Evolutionary conservation across 2,329 filamentous ascomycete species (phyloP), one percentile per base, ranked within the genome.

Genomic region (Aureobasidium sp.): DNA sequence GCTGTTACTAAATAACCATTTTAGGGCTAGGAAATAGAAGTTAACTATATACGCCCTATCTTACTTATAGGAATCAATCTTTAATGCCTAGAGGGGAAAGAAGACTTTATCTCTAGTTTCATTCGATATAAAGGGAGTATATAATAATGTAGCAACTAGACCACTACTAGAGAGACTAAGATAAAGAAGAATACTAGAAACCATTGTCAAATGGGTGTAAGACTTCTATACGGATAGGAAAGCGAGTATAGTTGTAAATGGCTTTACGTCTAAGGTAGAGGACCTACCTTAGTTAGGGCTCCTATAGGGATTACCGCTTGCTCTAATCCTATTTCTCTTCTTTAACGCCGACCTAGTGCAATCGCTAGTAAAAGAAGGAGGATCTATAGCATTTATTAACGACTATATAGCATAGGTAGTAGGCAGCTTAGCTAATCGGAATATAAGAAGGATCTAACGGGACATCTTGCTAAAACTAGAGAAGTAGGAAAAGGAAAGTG

Each of bases 61-160:
- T 15, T 42, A 42, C 38, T 13, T 42, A 23, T 11, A 42, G n/a
- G 38, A 42, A 42, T 37, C 13, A 3, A 6, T 37, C 13, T 37
- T 17, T n/a, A 60, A n/a, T n/a, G n/a, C n/a, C n/a, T n/a, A n/a
- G n/a, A n/a, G n/a, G n/a, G n/a, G n/a, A n/a, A n/a, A 63, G 51
- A 68, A 68, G 61, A 67, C 71, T 9, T 60, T 74, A 5, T 73
- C 69, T 51, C 65, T 75, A 13, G 64, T 74, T 51, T 73, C 69
- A 58, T 76, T 76, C 54, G 70, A 76, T 64, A 65, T 77, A 2
- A 75, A 76, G 62, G 72, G 73, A 23, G 74, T 71, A 51, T 76
- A 74, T 60, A 76, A 77, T 49, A 66, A 72, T 5, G 70, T 76
- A 21, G 71, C 60, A 38, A 74, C 71, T 61, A 69, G 57, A 38